phyloP scores from a whole-genome alignment of 1,284 basidiomycete genomes.

The Pseudozyma tsukubaensis region DNA sequence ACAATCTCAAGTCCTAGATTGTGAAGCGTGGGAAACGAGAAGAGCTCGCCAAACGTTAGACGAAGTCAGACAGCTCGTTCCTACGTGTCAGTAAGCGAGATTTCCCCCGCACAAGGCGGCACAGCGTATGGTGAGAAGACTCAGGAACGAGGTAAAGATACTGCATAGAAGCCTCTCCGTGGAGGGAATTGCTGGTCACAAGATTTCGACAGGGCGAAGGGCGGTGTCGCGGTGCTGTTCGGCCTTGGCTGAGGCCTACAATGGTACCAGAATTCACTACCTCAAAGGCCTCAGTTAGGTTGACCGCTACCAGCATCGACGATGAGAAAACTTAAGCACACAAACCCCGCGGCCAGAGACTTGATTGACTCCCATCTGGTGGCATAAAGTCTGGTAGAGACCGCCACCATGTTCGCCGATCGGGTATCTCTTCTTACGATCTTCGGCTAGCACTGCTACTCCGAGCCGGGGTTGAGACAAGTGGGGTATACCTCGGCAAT shows the following conservation, averaged over 20 bases:
- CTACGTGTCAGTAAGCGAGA: not conserved
- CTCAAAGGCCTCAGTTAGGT: not conserved
- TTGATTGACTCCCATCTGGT: too few relatives aligned
- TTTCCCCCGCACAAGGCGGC: not conserved
- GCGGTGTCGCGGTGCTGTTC: not conserved
- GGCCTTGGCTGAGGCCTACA: not conserved
- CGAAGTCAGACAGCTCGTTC: not conserved
- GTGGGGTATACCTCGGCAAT: conserved; percentile 5
- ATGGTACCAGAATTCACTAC: too few relatives aligned
- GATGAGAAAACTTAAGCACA: too few relatives aligned
- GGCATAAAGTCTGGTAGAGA: too few relatives aligned
- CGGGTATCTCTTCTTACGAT: too few relatives aligned
- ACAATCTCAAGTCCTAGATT: too few relatives aligned
- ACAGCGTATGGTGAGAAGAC: not conserved
- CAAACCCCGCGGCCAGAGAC: too few relatives aligned
- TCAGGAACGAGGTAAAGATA: not conserved
- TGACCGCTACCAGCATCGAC: not conserved
- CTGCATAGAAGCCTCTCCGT: not conserved
- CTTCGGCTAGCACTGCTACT: too few relatives aligned
- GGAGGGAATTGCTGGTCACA: not conserved
- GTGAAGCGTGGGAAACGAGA: too few relatives aligned
- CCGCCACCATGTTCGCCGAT: too few relatives aligned
- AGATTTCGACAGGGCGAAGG: not conserved
- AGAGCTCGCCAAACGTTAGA: not conserved
- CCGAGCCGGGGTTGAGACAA: not conserved